Evolutionary conservation across 2,329 filamentous ascomycete genomes (phyloP), one percentile per base, ranked within the genome.

Genomic region (Curvularia sp.): DNA sequence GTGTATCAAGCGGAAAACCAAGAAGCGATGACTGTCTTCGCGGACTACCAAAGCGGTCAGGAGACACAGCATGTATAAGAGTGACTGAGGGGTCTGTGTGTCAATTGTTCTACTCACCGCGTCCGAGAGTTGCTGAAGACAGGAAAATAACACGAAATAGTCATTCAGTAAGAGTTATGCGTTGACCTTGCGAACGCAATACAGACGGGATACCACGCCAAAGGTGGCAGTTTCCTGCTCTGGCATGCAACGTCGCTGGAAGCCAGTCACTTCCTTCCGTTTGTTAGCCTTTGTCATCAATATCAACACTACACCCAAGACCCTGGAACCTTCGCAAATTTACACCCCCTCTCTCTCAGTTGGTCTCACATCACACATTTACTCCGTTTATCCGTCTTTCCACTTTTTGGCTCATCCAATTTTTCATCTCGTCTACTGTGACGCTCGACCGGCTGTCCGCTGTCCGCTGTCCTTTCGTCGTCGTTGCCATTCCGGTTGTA

Each of bases 261-360:
- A 18, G 18, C 18, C 46, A 18, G 47, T 35, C 46, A 15, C 39
- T 41, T 41, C 35, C 47, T n/a, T 55, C 20, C 24, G 51, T 30
- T 55, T 48, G 26, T 46, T 49, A 26, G 41, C n/a, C 18, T n/a
- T 31, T 24, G 28, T 12, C 18, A 22, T 33, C 26, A 49, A 26
- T 38, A 35, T 43, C 42, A 52, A 56, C 53, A 59, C 28, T n/a
- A 48, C 4, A 31, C 28, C 6, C 22, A 26, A 46, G 20, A 20
- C 38, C 18, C 20, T 33, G 18, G 20, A 20, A n/a, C 24, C 48
- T 41, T 18, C 35, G 15, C 43, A 24, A 5, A 5, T 13, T 24
- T 10, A 15, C 38, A 12, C 15, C 30, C 18, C 8, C n/a, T 3
- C 31, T 13, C 10, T 42, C 15, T 43, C 10, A 24, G 10, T 13